Evolutionary conservation across 306 rosid species (phyloP).

Genomic region (Heteromeles arbutifolia): DNA sequence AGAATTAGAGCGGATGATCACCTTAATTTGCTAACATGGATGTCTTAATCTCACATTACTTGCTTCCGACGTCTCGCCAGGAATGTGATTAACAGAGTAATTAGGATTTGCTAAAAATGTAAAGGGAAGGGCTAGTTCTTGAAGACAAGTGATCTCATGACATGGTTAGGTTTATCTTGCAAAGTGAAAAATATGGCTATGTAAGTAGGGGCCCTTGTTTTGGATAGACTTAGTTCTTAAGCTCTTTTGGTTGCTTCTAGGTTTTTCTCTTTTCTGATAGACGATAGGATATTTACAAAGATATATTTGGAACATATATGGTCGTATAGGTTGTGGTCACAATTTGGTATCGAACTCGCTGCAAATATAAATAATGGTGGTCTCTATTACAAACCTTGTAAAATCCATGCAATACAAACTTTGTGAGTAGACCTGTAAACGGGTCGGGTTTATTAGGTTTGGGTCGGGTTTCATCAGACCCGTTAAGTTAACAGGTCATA

Average conservation of each 20-base stretch:
- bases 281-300: neutral
- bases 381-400: no score
- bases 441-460: no score
- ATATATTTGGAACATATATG: no score
- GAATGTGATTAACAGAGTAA: neutral
- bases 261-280: neutral
- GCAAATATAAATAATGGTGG: no score
- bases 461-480: fast-evolving
- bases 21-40: neutral
- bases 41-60: neutral
- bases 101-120: conserved; percentile 5
- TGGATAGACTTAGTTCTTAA: neutral
- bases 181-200: neutral
- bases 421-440: no score
- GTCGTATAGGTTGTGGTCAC: neutral
- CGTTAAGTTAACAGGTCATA: no score
- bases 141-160: neutral
- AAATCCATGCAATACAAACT: no score
- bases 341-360: no score
- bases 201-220: neutral
- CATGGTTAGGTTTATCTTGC: neutral
- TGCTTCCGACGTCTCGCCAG: neutral
- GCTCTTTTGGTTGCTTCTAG: neutral
- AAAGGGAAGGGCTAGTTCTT: neutral
- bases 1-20: neutral